phyloP scores from a whole-genome alignment of 352 stramenopile species.

The Globisporangium solare region DNA sequence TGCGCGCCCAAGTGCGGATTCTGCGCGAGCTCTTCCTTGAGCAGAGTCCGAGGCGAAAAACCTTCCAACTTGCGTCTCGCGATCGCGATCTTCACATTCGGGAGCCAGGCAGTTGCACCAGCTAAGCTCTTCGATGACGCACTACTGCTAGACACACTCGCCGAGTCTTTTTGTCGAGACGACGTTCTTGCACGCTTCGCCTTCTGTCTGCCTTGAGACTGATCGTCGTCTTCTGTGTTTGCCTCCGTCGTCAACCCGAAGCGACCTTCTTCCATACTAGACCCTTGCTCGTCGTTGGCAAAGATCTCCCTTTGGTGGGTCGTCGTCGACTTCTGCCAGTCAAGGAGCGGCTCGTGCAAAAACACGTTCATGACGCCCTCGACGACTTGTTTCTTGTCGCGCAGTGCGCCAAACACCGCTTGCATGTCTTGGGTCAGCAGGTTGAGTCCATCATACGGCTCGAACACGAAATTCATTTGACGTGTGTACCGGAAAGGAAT shows the following conservation, averaged over 20 bases:
- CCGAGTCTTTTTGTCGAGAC: not conserved
- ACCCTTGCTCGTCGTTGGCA: constrained; percentile 10
- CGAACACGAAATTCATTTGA: constrained; percentile 68
- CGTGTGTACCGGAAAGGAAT: constrained; percentile 88
- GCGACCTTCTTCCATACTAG: constrained; percentile 14
- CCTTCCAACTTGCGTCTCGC: constrained; percentile 71
- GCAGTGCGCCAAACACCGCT: constrained; percentile 75
- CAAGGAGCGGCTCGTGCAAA: constrained; percentile 87
- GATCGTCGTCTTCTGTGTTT: constrained; percentile 15
- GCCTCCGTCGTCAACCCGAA: constrained; percentile 25
- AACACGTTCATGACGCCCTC: constrained; percentile 91
- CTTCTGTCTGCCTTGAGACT: constrained; percentile 10
- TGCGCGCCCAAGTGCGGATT: constrained; percentile 58
- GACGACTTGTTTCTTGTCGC: constrained; percentile 76
- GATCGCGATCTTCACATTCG: constrained; percentile 75
- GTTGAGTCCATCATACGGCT: constrained; percentile 62
- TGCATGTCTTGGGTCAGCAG: constrained; percentile 82
- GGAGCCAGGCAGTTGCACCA: constrained; percentile 43
- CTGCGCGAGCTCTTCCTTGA: constrained; percentile 73
- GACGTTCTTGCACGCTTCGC: not conserved
- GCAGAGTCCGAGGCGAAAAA: constrained; percentile 52
- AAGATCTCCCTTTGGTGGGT: constrained; percentile 63
- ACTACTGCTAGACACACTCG: constrained; percentile 1
- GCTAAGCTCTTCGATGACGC: not conserved
- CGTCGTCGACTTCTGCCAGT: constrained; percentile 81